Base-by-base conservation (phyloP, 345 rosid genomes). In the Eucalyptus rudis region DNA sequence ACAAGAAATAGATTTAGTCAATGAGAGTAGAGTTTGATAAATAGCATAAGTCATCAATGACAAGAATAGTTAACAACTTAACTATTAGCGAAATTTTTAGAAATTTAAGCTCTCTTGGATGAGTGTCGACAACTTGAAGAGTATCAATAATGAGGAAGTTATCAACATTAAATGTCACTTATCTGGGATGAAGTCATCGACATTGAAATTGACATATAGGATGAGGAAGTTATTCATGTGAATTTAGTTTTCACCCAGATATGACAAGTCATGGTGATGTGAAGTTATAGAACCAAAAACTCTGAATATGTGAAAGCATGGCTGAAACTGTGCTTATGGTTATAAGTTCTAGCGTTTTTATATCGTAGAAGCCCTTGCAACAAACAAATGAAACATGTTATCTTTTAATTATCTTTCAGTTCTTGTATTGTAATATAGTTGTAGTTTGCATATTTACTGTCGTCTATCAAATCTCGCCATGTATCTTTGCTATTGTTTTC, bases 391-490 rank as follows among this genome's bases (percentile, higher is more conserved):
- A 12, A 59, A 25, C 68, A 59, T 27, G 8, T 62, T 62, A 29
- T 27, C 31, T 59, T 11, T 59, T 3, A 59, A 59, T 11, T 54
- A 54, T 27, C 66, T 2, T 62, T 56, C 6, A 4, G 1, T 56
- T 56, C 0, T 24, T 56, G 29, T 56, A 4, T 24, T 24, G 5
- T 8, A 24, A 6, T 27, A 27, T 62, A 62, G 33, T 13, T 6
- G 33, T 27, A 27, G 68, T 62, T 62, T 62, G 6, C 68, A 12
- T 4, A 62, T 29, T 11, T 62, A 7, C 13, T 3, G 33, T 13
- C 0, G 2, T 27, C 33, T 12, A 3, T 59, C 3, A 62, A 62
- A 13, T 62, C 15, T 13, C 4, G 2, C 0, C 4, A 5, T 59
- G 15, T 62, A 29, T 62, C 15, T 62, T 62, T 27, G 33, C 15